phyloP scores from a whole-genome alignment of 495 filamentous ascomycete genomes.

The Staphylotrichum tortipilum region DNA sequence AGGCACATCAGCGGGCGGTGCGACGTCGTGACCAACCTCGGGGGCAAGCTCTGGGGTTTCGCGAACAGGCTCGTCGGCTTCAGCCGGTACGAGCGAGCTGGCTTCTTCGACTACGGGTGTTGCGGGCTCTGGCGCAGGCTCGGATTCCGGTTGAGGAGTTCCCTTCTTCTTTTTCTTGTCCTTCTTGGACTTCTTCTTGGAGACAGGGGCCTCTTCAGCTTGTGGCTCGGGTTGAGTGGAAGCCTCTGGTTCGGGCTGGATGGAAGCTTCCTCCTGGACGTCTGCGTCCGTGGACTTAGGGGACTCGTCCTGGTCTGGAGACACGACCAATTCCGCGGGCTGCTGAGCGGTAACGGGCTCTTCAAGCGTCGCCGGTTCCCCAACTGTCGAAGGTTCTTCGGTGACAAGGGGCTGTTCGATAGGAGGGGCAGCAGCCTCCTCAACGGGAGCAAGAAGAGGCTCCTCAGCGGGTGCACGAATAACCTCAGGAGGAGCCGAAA shows the following conservation, averaged over 20 bases:
- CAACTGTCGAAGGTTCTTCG: not conserved
- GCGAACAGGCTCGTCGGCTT: not conserved
- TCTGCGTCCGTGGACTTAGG: not conserved
- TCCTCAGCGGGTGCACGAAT: no score
- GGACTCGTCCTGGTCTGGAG: not conserved
- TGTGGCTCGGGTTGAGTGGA: not conserved
- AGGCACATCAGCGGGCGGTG: not conserved
- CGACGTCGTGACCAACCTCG: not conserved
- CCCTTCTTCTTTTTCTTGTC: slow-evolving; percentile 21
- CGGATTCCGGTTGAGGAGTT: slow-evolving; percentile 1
- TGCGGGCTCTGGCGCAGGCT: slow-evolving; percentile 2
- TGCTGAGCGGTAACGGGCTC: not conserved
- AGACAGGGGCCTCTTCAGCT: not conserved
- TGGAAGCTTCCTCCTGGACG: not conserved
- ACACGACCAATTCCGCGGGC: not conserved
- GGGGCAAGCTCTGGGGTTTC: not conserved
- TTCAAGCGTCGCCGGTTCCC: not conserved
- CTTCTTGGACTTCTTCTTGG: slow-evolving; percentile 6
- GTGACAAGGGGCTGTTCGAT: not conserved
- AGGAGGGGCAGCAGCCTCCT: not conserved
- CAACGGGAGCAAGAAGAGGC: not conserved
- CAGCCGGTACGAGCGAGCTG: not conserved
- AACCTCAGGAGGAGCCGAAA: no score
- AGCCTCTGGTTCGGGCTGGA: not conserved
- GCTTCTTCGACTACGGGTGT: not conserved